Base-by-base conservation (phyloP, 2,329 filamentous ascomycete species). In the Fonsecaea monophora region DNA sequence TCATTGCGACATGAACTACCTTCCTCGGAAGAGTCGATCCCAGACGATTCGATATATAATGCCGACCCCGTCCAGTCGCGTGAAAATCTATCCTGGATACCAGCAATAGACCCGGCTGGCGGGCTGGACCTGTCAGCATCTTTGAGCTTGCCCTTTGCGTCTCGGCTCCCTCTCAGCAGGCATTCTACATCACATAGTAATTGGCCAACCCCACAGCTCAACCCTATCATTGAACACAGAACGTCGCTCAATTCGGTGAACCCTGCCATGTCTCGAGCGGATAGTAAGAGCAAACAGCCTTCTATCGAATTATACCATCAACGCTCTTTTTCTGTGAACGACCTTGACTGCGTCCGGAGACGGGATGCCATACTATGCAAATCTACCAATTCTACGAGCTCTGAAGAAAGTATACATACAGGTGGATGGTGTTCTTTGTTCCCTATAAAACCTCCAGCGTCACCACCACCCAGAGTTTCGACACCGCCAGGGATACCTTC, bases 401-500 rank as follows among this genome's bases (percentile, higher is more conserved):
- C 66, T 2, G 66, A 71, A 42, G 67, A 70, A 34, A 71, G 64
- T 53, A 68, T 74, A 34, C 69, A 66, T 60, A 64, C 48, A 45
- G 18, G 35, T 18, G n/a, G 30, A n/a, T 63, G 32, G 68, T 71
- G 6, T 67, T 65, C 53, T 77, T 73, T 62, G 1, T 54, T 30
- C 60, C 64, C 57, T 21, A 60, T 42, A 53, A 63, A 18, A 12
- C 69, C 56, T 42, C 50, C 53, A 34, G 77, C 75, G 64, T 75
- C 78, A 62, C 79, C 80, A 35, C 80, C 79, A 12, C 64, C 72
- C 35, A 74, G 80, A 66, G 68, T 73, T 18, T 76, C 77, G 3
- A 83, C 81, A 2, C 81, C 81, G 21, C 79, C 80, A 1, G 80
- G 81, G 0, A 71, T 83, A 45, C 81, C 81, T 5, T 78, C 79